These are phyloP conservation scores for Aphanomyces cochlioides DNA, from an alignment of 352 stramenopile species.

Conservation along the genomic window DNA sequence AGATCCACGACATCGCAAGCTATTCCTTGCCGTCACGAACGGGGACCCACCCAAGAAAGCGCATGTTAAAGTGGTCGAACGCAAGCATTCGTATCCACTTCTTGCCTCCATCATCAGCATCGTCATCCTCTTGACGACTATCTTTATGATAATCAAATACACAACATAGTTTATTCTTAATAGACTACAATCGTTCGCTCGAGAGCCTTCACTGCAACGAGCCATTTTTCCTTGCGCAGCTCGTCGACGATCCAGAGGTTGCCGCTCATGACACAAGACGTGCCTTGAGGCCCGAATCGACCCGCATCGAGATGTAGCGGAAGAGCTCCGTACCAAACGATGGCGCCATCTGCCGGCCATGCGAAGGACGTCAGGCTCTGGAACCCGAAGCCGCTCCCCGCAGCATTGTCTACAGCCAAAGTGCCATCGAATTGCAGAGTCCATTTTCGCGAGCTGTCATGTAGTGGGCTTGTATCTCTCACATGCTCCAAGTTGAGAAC, in stretches of 20 bases:
- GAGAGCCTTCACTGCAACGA: neutral
- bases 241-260: conserved; percentile 8
- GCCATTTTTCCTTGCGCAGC: neutral
- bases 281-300: conserved; percentile 10
- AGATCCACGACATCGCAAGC: conserved; percentile 24
- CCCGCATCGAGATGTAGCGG: neutral
- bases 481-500: neutral
- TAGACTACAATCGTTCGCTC: conserved; percentile 28
- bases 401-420: neutral
- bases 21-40: conserved; percentile 7
- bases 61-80: conserved; percentile 28
- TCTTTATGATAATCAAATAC: conserved; percentile 29
- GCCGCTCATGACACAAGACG: conserved; percentile 7
- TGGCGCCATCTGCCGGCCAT: neutral
- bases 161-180: conserved; percentile 3
- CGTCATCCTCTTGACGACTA: conserved; percentile 17
- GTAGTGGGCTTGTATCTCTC: neutral
- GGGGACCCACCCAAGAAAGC: conserved; percentile 15
- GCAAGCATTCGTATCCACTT: conserved; percentile 27
- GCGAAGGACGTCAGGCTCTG: neutral
- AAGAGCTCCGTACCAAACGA: neutral
- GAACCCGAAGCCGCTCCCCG: neutral
- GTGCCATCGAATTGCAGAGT: neutral
- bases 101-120: conserved; percentile 21
- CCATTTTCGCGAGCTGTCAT: neutral